phyloP scores from a whole-genome alignment of 176 grass and related monocot species.

The Areca catechu region DNA sequence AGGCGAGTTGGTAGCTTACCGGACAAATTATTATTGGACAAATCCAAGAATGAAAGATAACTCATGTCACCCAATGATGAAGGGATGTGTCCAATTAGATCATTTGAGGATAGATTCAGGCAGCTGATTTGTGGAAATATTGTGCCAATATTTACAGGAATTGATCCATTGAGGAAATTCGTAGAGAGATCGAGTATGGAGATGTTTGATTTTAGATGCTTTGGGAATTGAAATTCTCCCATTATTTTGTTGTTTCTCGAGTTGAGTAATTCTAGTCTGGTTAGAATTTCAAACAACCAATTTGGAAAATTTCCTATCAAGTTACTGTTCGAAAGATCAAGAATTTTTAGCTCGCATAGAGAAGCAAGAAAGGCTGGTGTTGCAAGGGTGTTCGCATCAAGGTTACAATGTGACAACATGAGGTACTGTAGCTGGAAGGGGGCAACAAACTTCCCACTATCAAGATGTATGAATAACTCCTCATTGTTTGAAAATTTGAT shows the following conservation, averaged over 20 bases:
- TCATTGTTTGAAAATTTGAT: conserved; percentile 11
- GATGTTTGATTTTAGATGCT: not conserved
- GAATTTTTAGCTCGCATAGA: conserved; percentile 1
- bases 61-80: not conserved
- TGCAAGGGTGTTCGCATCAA: conserved; percentile 4
- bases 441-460: conserved; percentile 1
- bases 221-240: conserved; percentile 1
- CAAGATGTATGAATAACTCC: conserved; percentile 3
- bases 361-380: conserved; percentile 16
- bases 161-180: conserved; percentile 1
- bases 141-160: conserved; percentile 16
- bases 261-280: not conserved
- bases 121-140: too few species aligned
- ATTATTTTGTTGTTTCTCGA: conserved; percentile 21
- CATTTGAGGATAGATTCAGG: conserved; percentile 19
- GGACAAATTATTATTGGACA: conserved; percentile 23
- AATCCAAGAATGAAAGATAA: not conserved
- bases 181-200: not conserved
- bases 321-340: conserved; percentile 38
- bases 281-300: conserved; percentile 26
- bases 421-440: conserved; percentile 21
- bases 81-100: conserved; percentile 16
- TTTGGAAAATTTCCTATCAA: too few species aligned
- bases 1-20: conserved; percentile 15
- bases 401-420: conserved; percentile 17